Percentiles rank a stretch among this genome's conserved stretches.
These are phyloP conservation scores for Globisporangium nagaii DNA, from an alignment of 352 stramenopile species.

Conservation along the genomic window DNA sequence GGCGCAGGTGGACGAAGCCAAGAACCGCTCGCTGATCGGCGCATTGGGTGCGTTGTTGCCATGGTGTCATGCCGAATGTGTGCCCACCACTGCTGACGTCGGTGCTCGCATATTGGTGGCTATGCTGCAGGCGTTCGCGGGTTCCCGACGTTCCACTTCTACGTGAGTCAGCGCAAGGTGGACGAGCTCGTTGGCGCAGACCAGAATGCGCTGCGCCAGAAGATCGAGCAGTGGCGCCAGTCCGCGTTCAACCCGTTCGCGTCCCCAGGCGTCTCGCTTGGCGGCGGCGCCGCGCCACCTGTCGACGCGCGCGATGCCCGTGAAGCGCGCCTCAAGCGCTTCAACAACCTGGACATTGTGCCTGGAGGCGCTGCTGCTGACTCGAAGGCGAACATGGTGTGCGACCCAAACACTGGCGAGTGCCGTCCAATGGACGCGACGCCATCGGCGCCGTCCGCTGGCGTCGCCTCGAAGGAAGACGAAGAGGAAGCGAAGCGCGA, in stretches of 20 bases:
- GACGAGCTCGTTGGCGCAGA: slow-evolving; percentile 86
- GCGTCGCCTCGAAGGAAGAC: slow-evolving; percentile 11
- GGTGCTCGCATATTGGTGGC: too few relatives aligned
- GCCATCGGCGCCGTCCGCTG: background rate
- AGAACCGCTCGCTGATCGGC: slow-evolving; percentile 81
- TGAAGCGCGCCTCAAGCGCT: slow-evolving; percentile 73
- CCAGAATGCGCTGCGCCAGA: slow-evolving; percentile 70
- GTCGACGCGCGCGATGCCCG: slow-evolving; percentile 72
- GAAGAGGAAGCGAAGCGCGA: slow-evolving; percentile 10
- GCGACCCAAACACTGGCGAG: slow-evolving; percentile 53
- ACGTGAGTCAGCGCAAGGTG: slow-evolving; percentile 83
- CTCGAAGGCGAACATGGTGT: slow-evolving; percentile 52
- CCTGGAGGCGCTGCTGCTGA: slow-evolving; percentile 20
- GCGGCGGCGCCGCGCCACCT: slow-evolving; percentile 17
- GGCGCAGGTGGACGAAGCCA: slow-evolving; percentile 59
- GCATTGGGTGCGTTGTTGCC: slow-evolving; percentile 47
- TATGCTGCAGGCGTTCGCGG: slow-evolving; percentile 65
- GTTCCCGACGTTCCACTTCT: slow-evolving; percentile 91
- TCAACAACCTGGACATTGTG: slow-evolving; percentile 61
- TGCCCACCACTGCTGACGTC: too few relatives aligned
- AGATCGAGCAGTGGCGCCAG: slow-evolving; percentile 86
- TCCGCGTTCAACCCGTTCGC: slow-evolving; percentile 85
- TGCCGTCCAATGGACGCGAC: slow-evolving; percentile 28
- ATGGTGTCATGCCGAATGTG: too few relatives aligned
- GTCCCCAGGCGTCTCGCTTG: slow-evolving; percentile 61